Evolutionary conservation across 116 monocot genomes (phyloP), one percentile per base, ranked within the genome.

Genomic region (Phalaenopsis hybrid): DNA sequence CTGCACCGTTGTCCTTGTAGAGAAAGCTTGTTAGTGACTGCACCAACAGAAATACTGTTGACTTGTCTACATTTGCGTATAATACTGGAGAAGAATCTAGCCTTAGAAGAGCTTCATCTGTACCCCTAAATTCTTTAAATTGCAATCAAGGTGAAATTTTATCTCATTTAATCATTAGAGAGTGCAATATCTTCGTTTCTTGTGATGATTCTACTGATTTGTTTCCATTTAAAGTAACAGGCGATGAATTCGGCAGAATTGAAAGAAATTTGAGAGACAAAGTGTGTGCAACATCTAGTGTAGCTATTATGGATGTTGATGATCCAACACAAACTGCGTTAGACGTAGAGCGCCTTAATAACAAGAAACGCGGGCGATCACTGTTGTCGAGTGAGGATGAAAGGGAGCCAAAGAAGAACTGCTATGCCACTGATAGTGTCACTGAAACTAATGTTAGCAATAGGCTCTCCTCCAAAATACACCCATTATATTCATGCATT

Each of bases 131-230:
- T 46, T 75, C 75, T 75, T 46, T 5, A 75, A 46, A 45, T 46
- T 75, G 75, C 46, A 75, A 18, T 46, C 6, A 75, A 75, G 72
- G 75, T 75, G 75, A 45, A 75, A 75, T 18, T 46, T 28, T 28
- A 28, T 28, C 28, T 28, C 28, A 28, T 28, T 28, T 28, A 28
- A 28, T 5, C 41, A 21, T 37, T 12, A 16, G 16, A 10, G 41
- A 41, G 12, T 41, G 15, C 41, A 41, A 41, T 25, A 34, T 6
- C 41, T 16, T 16, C 0, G n/a, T 55, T 75, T 10, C n/a, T 75
- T 75, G 17, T 46, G 15, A 75, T 75, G 5, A 75, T 45, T 37
- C 20, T 75, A 6, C 75, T 75, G 1, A 75, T 75, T 37, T 72
- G 72, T 17, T 21, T 72, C 37, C 72, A 72, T 72, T 31, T 72